These are phyloP conservation scores for Ceratobasidium sp. DNA, from an alignment of 1,284 basidiomycete genomes.

Conservation along the genomic window DNA sequence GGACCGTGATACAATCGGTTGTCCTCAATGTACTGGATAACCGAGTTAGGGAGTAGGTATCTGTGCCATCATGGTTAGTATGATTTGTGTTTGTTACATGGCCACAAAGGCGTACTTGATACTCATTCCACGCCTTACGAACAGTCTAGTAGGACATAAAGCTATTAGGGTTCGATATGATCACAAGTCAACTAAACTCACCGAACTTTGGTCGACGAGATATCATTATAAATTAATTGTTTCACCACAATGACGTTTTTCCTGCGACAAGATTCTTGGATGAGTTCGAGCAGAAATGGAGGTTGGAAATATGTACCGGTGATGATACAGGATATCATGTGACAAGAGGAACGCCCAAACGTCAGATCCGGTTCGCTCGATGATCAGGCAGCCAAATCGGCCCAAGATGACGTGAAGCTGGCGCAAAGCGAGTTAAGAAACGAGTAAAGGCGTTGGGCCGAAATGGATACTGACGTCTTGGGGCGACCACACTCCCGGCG, in stretches of 20 bases:
- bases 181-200: too few relatives aligned
- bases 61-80: constrained; percentile 47
- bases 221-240: constrained; percentile 98
- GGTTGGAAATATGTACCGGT: constrained; percentile 49
- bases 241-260: constrained; percentile 93
- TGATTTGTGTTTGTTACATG: background rate
- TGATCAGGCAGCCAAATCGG: constrained; percentile 64
- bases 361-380: constrained; percentile 66
- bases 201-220: constrained; percentile 91
- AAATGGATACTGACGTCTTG: constrained; percentile 72
- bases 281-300: constrained; percentile 45
- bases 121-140: constrained; percentile 90
- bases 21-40: constrained; percentile 94
- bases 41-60: constrained; percentile 89
- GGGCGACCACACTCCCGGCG: constrained; percentile 98
- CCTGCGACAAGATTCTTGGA: too few relatives aligned
- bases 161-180: too few relatives aligned
- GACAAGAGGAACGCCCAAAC: constrained; percentile 64
- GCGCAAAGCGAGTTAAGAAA: background rate
- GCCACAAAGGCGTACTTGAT: constrained; percentile 63
- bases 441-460: background rate
- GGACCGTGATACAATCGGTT: constrained; percentile 57
- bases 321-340: constrained; percentile 60
- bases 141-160: constrained; percentile 71
- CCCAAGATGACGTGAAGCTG: constrained; percentile 71